phyloP scores from a whole-genome alignment of 306 rosid species.

The Astragalus glycyphyllos region DNA sequence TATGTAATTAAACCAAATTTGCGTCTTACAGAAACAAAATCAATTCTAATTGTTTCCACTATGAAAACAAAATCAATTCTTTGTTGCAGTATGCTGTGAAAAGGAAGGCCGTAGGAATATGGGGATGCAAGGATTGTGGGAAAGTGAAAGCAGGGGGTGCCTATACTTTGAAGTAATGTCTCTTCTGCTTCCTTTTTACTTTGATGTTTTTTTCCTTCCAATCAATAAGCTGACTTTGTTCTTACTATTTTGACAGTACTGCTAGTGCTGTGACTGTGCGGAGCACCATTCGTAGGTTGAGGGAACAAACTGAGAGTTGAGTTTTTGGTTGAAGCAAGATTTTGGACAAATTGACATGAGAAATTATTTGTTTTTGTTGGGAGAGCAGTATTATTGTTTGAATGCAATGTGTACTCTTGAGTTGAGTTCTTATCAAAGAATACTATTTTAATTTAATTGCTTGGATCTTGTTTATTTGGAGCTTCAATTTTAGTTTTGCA shows the following conservation, averaged over 20 bases:
- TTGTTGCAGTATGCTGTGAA: constrained; percentile 75
- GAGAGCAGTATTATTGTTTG: background rate
- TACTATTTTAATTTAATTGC: background rate
- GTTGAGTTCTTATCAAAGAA: background rate
- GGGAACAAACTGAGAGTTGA: constrained; percentile 85
- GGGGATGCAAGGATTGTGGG: constrained; percentile 95
- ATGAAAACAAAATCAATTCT: constrained; percentile 1
- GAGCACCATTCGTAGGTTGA: constrained; percentile 81
- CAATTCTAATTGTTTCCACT: too few species aligned
- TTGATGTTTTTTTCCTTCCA: background rate
- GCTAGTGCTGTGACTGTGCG: constrained; percentile 82
- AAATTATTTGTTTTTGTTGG: constrained; percentile 8
- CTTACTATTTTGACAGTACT: constrained; percentile 57
- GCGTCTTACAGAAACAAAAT: too few species aligned
- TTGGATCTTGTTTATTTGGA: background rate
- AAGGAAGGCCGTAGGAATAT: constrained; percentile 87
- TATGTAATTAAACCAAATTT: too few species aligned
- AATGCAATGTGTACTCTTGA: constrained; percentile 8
- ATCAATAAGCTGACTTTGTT: background rate
- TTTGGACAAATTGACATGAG: constrained; percentile 14
- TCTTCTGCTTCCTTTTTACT: background rate
- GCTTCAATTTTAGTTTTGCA: background rate
- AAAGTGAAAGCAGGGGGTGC: constrained; percentile 90
- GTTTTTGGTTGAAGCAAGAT: constrained; percentile 27
- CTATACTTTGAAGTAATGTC: constrained; percentile 74